These are phyloP conservation scores for Byssochlamys sp. DNA, from an alignment of 2,329 filamentous ascomycete genomes.

Conservation along the genomic window DNA sequence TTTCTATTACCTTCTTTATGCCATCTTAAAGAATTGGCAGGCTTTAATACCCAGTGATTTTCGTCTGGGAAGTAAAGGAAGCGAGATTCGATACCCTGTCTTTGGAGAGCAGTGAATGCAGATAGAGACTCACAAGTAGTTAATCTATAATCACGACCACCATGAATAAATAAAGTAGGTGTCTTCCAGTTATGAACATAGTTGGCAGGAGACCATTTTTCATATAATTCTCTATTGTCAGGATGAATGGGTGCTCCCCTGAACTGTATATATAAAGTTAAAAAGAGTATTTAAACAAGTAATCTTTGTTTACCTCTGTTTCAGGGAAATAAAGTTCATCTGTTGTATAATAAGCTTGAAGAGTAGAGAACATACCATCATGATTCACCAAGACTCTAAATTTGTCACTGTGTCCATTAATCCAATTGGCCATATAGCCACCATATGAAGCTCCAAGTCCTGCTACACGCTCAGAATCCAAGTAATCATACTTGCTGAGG, in stretches of 20 bases:
- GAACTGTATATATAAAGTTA: no score
- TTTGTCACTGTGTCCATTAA: conserved; percentile 73
- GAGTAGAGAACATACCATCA: conserved; percentile 67
- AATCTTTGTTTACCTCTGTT: no score
- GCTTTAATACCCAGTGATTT: conserved; percentile 67
- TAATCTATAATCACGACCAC: conserved; percentile 74
- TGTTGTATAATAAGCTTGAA: conserved; percentile 29
- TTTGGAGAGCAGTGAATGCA: conserved; percentile 72
- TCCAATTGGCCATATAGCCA: conserved; percentile 59
- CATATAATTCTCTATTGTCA: conserved; percentile 19
- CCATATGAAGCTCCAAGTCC: conserved; percentile 35
- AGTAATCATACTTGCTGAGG: conserved; percentile 24
- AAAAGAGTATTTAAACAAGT: no score
- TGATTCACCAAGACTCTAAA: conserved; percentile 86
- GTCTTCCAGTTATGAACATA: conserved; percentile 62
- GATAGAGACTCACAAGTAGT: conserved; percentile 69
- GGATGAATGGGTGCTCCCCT: conserved; percentile 52
- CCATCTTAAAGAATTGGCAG: conserved; percentile 83
- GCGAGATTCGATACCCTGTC: conserved; percentile 61
- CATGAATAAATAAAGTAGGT: conserved; percentile 76
- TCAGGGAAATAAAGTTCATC: no score
- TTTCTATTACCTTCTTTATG: no score
- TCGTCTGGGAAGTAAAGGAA: conserved; percentile 71
- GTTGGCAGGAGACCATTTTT: conserved; percentile 30
- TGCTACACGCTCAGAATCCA: conserved; percentile 31